Base-by-base conservation (phyloP, 108 stramenopile species). In the Pseudonitzschia delicatissima region DNA sequence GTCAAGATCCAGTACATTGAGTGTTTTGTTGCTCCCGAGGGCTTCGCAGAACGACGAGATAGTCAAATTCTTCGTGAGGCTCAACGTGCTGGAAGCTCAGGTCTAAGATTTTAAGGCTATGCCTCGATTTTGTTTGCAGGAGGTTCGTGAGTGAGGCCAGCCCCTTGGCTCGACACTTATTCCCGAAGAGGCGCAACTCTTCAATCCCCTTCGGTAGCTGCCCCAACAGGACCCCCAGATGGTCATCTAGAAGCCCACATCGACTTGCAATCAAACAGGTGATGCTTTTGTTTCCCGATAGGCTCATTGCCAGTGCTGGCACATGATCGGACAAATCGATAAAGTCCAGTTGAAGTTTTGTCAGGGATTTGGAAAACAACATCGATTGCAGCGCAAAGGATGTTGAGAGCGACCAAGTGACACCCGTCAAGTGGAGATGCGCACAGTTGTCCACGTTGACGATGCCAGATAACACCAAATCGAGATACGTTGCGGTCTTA, bases 161-260 rank as follows among this genome's bases (percentile, higher is more conserved):
- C 50, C 74, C 74, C 28, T 65, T 62, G n/a, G 28, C 31, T 1
- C 74, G 74, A 47, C 74, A 76, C 55, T 69, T 68, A 40, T 76
- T 76, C 3, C 74, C 74, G 49, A 76, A 76, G 11, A 76, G 57
- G 11, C 68, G 52, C 20, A 76, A 36, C 48, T 76, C 74, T 31
- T 62, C 36, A 45, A 76, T 25, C 28, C 62, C 34, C n/a, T 29
- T 45, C 9, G 67, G 68, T 18, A 76, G 45, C n/a, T n/a, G 20
- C 7, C 50, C 20, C 0, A 76, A 34, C 33, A 76, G 55, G 15
- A n/a, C 36, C 18, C 18, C 45, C 27, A 76, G 36, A n/a, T 51
- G 63, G 35, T 57, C 34, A 57, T 76, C 74, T 18, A 64, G 47
- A 23, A 76, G 45, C 12, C 74, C 74, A 47, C 74, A 76, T 37